Evolutionary conservation across 2,329 filamentous ascomycete genomes (phyloP).

Genomic region (Pseudogymnoascus sp.): DNA sequence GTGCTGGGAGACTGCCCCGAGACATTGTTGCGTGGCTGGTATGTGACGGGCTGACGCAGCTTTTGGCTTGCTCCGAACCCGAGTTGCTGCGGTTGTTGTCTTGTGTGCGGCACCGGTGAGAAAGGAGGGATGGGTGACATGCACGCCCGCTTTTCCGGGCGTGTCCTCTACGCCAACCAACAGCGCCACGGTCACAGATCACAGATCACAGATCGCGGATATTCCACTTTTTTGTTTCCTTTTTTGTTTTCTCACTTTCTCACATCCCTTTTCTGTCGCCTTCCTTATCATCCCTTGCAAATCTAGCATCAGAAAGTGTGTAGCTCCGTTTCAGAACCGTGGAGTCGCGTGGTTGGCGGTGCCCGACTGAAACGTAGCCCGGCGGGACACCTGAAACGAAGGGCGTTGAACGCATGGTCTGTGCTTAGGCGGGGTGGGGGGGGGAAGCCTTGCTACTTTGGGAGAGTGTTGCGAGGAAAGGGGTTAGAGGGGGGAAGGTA

Average conservation of each 20-base stretch:
- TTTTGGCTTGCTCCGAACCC: neutral
- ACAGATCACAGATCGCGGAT: neutral
- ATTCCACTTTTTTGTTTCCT: neutral
- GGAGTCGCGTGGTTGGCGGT: neutral
- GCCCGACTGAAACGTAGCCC: neutral
- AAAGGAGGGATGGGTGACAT: neutral
- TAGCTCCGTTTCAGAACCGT: constrained; percentile 7
- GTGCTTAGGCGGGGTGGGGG: neutral
- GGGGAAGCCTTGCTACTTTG: neutral
- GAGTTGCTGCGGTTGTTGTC: neutral
- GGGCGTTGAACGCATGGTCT: neutral
- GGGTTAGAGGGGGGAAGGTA: neutral
- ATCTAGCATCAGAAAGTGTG: neutral
- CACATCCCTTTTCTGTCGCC: neutral
- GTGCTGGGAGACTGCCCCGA: neutral
- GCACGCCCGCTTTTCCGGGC: neutral
- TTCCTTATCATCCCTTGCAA: neutral
- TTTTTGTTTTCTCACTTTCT: neutral
- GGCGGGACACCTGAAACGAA: neutral
- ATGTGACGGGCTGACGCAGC: neutral
- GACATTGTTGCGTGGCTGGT: neutral
- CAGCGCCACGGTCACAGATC: neutral
- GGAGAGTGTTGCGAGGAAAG: neutral
- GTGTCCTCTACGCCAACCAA: neutral
- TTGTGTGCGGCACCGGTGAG: neutral